Evolutionary conservation across 345 rosid genomes (phyloP).

Genomic region (Nephelium lappaceum): DNA sequence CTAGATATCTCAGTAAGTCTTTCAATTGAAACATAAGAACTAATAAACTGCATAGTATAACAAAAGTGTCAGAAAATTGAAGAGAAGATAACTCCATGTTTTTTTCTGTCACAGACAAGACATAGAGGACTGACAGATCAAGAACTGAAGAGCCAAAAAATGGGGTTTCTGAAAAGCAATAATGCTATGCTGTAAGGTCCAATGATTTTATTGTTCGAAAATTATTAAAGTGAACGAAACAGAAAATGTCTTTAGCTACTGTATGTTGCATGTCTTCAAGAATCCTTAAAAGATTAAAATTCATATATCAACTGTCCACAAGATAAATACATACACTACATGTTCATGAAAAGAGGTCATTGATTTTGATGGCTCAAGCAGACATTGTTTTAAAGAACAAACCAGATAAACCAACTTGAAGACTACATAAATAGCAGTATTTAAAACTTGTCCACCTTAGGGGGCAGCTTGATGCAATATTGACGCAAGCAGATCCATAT

Average conservation of each 20-base stretch:
- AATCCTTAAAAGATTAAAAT: conserved; percentile 29
- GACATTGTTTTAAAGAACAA: conserved; percentile 22
- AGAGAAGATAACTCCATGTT: not conserved
- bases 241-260: conserved; percentile 25
- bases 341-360: conserved; percentile 15
- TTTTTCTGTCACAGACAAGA: not conserved
- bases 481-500: conserved; percentile 25
- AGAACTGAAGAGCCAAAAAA: not conserved
- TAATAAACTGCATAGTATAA: not conserved
- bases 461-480: conserved; percentile 26
- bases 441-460: conserved; percentile 31
- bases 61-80: not conserved
- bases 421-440: conserved; percentile 7
- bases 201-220: conserved; percentile 6
- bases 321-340: conserved; percentile 30
- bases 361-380: conserved; percentile 34
- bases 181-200: not conserved
- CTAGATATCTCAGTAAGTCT: not conserved
- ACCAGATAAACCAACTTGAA: conserved; percentile 28
- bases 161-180: conserved; percentile 2
- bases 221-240: conserved; percentile 26
- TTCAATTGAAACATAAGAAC: not conserved
- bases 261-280: conserved; percentile 24
- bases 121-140: not conserved
- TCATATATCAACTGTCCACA: conserved; percentile 21